A percentile compares a stretch with the other conserved stretches of the same genome.
These are phyloP conservation scores for Canavalia ensiformis DNA, from an alignment of 306 rosid species.

Conservation along the genomic window DNA sequence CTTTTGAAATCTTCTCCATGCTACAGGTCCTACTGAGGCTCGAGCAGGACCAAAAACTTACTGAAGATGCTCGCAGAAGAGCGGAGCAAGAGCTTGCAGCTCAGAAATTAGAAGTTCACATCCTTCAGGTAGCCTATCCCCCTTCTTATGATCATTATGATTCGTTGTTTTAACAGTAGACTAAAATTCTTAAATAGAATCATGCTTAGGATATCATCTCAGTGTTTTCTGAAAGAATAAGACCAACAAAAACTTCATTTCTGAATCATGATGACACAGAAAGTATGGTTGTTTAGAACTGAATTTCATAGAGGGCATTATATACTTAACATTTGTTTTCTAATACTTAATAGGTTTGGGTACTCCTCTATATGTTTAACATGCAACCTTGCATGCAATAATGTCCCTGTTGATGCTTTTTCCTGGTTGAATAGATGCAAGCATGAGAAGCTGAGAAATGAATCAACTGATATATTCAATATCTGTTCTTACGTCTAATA, in stretches of 20 bases:
- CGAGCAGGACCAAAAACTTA: conserved; percentile 86
- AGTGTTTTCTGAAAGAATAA: not conserved
- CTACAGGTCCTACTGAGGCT: conserved; percentile 73
- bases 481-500: not conserved
- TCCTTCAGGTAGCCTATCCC: conserved; percentile 75
- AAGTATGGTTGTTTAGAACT: conserved; percentile 14
- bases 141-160: conserved; percentile 29
- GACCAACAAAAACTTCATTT: not conserved
- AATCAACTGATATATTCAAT: not conserved
- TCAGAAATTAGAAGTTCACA: conserved; percentile 74
- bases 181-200: conserved; percentile 21
- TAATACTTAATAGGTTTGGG: not conserved
- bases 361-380: conserved; percentile 9
- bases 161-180: conserved; percentile 24
- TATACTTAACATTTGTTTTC: conserved; percentile 10
- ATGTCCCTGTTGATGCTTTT: conserved; percentile 13
- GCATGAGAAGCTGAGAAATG: conserved; percentile 29
- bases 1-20: conserved; percentile 46
- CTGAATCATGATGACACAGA: conserved; percentile 14
- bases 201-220: conserved; percentile 12
- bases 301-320: conserved; percentile 19
- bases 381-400: conserved; percentile 2
- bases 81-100: conserved; percentile 86
- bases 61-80: conserved; percentile 87
- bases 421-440: conserved; percentile 26